Evolutionary conservation across 140 eudicot genomes (phyloP), one percentile per base, ranked within the genome.

Genomic region (Erigeron philadelphicus): DNA sequence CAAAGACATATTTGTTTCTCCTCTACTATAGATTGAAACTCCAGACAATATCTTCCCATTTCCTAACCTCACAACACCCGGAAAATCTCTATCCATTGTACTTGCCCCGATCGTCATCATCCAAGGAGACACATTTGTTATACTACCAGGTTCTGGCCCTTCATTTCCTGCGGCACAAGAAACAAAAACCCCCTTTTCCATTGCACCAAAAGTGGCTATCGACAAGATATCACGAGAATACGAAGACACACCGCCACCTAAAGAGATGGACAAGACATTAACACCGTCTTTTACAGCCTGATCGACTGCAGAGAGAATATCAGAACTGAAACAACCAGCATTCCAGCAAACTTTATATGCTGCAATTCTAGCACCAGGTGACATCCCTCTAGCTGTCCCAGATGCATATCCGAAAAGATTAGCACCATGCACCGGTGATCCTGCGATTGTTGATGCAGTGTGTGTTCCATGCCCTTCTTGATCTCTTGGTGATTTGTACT

Each of bases 321-420:
- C 75, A 3, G 70, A 48, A 16, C 42, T 48, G 12, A 16, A 47
- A 48, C 80, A 68, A 11, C 75, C 75, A 40, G 13, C 53, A 0
- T 0, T 9, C 80, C 80, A 75, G 11, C 75, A 68, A n/a, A 75
- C 61, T 40, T 76, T 76, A n/a, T 68, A 76, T 6, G n/a, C 75
- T 5, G 80, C 75, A 35, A 76, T 60, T 13, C 69, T 56, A 9
- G 80, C 80, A 15, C 21, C 44, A 0, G 75, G 70, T 13, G 69
- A 66, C 47, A 49, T 52, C 15, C 80, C 80, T 18, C 49, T 44
- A 38, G 80, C 71, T 7, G 40, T 49, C 6, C 75, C 80, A 1
- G 1, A 6, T 12, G 54, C 75, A 13, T 21, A 10, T 6, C 75
- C 80, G 8, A 38, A 46, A 23, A 68, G 4, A 46, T 59, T 59